Percentiles rank a stretch among this genome's conserved stretches.
phyloP scores from a whole-genome alignment of 78 protist species.

The Polysphondylium violaceum region DNA sequence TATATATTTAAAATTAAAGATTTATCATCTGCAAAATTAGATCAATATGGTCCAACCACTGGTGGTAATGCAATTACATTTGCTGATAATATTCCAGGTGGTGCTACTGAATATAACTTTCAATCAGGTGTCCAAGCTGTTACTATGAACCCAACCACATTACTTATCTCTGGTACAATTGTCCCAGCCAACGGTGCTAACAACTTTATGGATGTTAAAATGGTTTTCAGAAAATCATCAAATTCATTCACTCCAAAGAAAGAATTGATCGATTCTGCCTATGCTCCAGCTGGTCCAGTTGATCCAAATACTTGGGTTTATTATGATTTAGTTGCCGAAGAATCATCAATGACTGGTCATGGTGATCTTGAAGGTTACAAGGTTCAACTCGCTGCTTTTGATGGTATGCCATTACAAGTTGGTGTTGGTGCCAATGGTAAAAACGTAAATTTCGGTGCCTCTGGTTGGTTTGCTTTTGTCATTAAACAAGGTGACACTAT shows the following conservation, averaged over 20 bases:
- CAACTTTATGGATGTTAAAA: not conserved
- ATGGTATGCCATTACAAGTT: slow-evolving; percentile 49
- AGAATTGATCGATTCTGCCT: slow-evolving; percentile 21
- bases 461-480: slow-evolving; percentile 50
- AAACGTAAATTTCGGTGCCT: slow-evolving; percentile 36
- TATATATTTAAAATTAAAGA: too few species aligned
- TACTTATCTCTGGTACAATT: slow-evolving; percentile 45
- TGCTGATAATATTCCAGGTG: not conserved
- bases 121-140: too few species aligned
- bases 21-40: too few species aligned
- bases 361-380: not conserved
- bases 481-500: not conserved
- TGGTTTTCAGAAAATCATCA: not conserved
- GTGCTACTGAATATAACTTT: slow-evolving; percentile 8
- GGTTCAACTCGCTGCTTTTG: not conserved
- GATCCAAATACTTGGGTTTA: slow-evolving; percentile 29
- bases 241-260: not conserved
- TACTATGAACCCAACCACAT: too few species aligned
- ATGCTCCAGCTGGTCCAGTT: slow-evolving; percentile 35
- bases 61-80: slow-evolving; percentile 47
- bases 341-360: not conserved
- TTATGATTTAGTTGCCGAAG: slow-evolving; percentile 1
- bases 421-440: slow-evolving; percentile 77
- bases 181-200: not conserved
- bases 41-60: slow-evolving; percentile 29